phyloP scores from a whole-genome alignment of 78 protist species.

The Cavenderia fasciculata region DNA sequence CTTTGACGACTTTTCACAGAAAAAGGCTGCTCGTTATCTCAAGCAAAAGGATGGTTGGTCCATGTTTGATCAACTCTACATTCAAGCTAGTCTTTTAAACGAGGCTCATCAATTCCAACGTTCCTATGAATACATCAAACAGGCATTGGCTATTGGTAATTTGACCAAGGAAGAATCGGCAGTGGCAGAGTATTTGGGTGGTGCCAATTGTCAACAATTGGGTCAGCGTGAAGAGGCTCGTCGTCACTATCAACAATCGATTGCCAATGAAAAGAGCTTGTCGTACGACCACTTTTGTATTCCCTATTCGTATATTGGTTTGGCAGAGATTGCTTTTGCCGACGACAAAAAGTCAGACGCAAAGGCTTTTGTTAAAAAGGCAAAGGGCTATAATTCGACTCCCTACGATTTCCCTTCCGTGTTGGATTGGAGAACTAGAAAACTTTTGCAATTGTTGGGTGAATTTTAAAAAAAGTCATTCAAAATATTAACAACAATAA shows the following conservation, averaged over 20 bases:
- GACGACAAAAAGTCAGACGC: slow-evolving; percentile 57
- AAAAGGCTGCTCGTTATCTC: slow-evolving; percentile 34
- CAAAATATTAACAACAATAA: too few species aligned
- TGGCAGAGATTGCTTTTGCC: slow-evolving; percentile 37
- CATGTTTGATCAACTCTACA: too few species aligned
- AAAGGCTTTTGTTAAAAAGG: slow-evolving; percentile 44
- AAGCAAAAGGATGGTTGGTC: slow-evolving; percentile 31
- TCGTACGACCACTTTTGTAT: slow-evolving; percentile 34
- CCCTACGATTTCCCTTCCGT: slow-evolving; percentile 73
- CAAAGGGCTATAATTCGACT: slow-evolving; percentile 32
- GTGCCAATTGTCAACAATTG: slow-evolving; percentile 51
- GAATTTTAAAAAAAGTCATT: slow-evolving; percentile 15
- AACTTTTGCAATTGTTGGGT: slow-evolving; percentile 35
- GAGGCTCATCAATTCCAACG: slow-evolving; percentile 60
- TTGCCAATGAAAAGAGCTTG: slow-evolving; percentile 30
- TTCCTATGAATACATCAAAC: background rate
- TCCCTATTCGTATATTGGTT: slow-evolving; percentile 56
- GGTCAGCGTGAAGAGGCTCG: slow-evolving; percentile 51
- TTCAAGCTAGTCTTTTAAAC: slow-evolving; percentile 6
- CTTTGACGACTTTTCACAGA: slow-evolving; percentile 67
- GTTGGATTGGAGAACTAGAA: slow-evolving; percentile 67
- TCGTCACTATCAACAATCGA: slow-evolving; percentile 16
- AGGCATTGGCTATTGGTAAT: background rate
- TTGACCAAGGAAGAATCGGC: slow-evolving; percentile 34
- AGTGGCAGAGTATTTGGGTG: slow-evolving; percentile 19